These are phyloP conservation scores for Pulchroboletus neoregius DNA, from an alignment of 1,284 basidiomycete species.

Conservation along the genomic window DNA sequence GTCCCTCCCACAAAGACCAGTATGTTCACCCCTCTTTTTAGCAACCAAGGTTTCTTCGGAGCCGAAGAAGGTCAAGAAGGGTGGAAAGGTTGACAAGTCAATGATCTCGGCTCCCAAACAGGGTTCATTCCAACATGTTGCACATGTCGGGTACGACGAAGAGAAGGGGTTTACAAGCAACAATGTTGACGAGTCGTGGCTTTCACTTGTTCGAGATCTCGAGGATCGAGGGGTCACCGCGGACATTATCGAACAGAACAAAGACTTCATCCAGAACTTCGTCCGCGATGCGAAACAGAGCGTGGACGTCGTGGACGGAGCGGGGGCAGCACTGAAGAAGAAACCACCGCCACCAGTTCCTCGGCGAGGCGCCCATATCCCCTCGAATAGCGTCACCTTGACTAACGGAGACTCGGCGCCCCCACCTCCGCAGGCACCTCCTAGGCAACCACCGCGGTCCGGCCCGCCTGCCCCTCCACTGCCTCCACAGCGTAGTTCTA, in stretches of 20 bases:
- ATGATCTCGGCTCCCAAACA: constrained; percentile 81
- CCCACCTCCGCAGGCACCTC: constrained; percentile 26
- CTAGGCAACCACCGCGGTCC: constrained; percentile 29
- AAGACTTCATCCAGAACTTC: constrained; percentile 88
- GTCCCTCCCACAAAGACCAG: not conserved
- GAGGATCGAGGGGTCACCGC: constrained; percentile 66
- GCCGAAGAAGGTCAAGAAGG: constrained; percentile 53
- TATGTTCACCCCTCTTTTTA: constrained; percentile 6
- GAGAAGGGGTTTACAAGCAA: constrained; percentile 83
- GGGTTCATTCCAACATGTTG: constrained; percentile 86
- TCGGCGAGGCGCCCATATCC: constrained; percentile 34
- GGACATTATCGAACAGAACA: constrained; percentile 67
- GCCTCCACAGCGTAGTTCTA: constrained; percentile 28
- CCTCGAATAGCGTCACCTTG: constrained; percentile 36
- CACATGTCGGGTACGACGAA: constrained; percentile 92
- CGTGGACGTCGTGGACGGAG: constrained; percentile 14
- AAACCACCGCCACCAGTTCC: constrained; percentile 60
- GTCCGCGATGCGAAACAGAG: constrained; percentile 56
- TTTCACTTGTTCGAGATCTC: constrained; percentile 70
- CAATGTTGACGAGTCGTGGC: constrained; percentile 94
- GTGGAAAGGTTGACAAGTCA: constrained; percentile 83
- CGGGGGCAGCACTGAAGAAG: constrained; percentile 39
- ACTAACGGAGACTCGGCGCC: constrained; percentile 27
- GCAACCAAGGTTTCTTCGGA: constrained; percentile 46
- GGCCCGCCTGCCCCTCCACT: constrained; percentile 28